These are phyloP conservation scores for Prunus persica DNA, from an alignment of 306 rosid species.

Conservation along the genomic window Prunus_persica_NCBIv2 NC_034009.1:30869501-30870000, in stretches of 20 bases:
- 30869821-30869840: not conserved
- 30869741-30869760: too few species aligned
- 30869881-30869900: not conserved
- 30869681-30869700: too few species aligned
- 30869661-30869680: not conserved
- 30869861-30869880: not conserved
- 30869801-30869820: too few species aligned
- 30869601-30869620: not conserved
- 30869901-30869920: not conserved
- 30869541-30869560: constrained; percentile 72
- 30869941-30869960: not conserved
- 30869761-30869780: too few species aligned
- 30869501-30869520: constrained; percentile 29
- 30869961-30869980: not conserved
- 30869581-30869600: not conserved
- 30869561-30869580: constrained; percentile 61
- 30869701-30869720: too few species aligned
- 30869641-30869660: not conserved
- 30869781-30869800: too few species aligned
- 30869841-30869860: not conserved
- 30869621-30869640: not conserved
- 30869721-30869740: too few species aligned
- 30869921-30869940: too few species aligned
- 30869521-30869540: constrained; percentile 51
- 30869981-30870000: not conserved